These are phyloP conservation scores for Pseudogymnoascus sp. DNA, from an alignment of 2,329 filamentous ascomycete genomes.

Conservation along the genomic window DNA sequence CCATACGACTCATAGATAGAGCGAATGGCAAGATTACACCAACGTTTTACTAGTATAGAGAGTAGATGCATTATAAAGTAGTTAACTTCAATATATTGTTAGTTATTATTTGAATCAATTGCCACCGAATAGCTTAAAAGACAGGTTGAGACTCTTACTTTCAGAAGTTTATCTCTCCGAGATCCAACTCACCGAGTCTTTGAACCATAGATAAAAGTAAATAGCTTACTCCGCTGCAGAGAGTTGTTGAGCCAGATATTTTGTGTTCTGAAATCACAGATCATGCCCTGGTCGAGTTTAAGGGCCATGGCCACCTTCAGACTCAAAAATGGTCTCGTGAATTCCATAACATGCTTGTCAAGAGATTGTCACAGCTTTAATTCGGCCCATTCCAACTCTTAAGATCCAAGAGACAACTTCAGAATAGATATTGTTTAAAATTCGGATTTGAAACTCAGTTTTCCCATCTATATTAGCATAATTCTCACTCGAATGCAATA, in stretches of 20 bases:
- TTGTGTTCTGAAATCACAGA: neutral
- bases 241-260: neutral
- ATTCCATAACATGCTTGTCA: neutral
- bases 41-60: conserved; percentile 29
- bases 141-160: neutral
- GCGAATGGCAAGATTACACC: conserved; percentile 36
- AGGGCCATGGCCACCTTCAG: neutral
- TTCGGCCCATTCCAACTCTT: no score
- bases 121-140: neutral
- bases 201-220: neutral
- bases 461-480: neutral
- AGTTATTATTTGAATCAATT: neutral
- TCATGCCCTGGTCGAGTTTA: neutral
- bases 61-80: neutral
- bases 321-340: neutral
- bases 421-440: neutral
- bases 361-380: no score
- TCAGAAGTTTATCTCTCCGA: neutral
- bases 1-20: conserved; percentile 27
- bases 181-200: neutral
- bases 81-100: neutral
- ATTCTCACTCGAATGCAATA: neutral
- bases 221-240: neutral
- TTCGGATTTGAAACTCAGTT: neutral
- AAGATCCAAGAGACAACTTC: no score